Percentiles rank a stretch among this genome's conserved stretches.
Evolutionary conservation across 139 green algal genomes (phyloP).

Genomic region (Closterium sp.): DNA sequence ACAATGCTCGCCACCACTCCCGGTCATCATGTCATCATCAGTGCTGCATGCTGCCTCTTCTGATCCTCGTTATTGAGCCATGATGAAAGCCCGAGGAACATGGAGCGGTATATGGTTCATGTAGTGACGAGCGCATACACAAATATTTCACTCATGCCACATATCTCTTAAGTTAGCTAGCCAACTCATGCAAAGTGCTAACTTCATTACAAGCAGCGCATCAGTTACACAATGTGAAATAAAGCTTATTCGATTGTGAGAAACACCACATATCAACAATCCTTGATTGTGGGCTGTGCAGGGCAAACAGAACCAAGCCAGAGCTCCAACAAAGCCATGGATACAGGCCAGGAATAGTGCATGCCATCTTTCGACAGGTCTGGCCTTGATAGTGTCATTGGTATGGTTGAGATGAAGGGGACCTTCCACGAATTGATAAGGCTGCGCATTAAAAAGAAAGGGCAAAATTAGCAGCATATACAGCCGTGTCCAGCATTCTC

Average conservation of each 20-base stretch:
- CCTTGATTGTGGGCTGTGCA: neutral
- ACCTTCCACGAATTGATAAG: neutral
- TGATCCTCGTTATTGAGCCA: neutral
- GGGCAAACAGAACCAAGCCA: constrained; percentile 25
- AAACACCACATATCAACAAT: no score
- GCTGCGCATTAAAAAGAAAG: neutral
- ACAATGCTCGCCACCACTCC: no score
- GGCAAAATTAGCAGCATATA: no score
- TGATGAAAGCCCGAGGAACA: neutral
- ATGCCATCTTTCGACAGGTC: constrained; percentile 5
- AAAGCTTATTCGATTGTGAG: no score
- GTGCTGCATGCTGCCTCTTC: neutral
- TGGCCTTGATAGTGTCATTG: neutral
- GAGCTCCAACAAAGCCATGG: constrained; percentile 21
- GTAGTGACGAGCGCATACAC: no score
- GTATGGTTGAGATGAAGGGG: neutral
- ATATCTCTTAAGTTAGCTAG: no score
- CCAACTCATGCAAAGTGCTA: no score
- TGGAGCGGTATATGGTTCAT: neutral
- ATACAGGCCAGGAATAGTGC: constrained; percentile 25
- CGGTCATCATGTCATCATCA: no score
- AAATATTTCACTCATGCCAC: no score
- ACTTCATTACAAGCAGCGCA: no score
- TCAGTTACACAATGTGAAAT: no score
- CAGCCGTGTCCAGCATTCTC: no score